Evolutionary conservation across 2,329 filamentous ascomycete genomes (phyloP).

Genomic region (Aspergillus tanneri): DNA sequence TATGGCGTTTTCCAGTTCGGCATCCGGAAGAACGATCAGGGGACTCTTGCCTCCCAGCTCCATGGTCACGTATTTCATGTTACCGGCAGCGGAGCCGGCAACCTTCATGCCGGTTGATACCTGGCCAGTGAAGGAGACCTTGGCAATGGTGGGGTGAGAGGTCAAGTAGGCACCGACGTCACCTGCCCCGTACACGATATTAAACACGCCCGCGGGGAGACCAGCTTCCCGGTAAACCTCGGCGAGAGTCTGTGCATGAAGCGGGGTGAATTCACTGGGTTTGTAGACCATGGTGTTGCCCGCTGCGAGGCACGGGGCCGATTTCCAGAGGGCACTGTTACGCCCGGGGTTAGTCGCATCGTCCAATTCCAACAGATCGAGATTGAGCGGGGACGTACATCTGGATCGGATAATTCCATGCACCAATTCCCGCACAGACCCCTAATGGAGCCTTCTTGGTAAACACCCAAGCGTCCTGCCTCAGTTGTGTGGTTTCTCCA

Average conservation of each 20-base stretch:
- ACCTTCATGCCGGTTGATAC: conserved; percentile 82
- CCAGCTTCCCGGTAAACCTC: conserved; percentile 76
- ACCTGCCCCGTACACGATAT: conserved; percentile 78
- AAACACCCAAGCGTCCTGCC: conserved; percentile 77
- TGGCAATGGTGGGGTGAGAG: conserved; percentile 69
- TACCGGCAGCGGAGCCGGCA: conserved; percentile 68
- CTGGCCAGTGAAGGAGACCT: conserved; percentile 88
- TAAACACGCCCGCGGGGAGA: conserved; percentile 79
- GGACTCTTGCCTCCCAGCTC: conserved; percentile 88
- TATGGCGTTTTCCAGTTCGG: conserved; percentile 74
- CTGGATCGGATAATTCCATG: conserved; percentile 91
- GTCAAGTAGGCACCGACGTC: conserved; percentile 75
- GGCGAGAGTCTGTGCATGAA: conserved; percentile 76
- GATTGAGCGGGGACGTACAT: conserved; percentile 49
- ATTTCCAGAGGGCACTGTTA: conserved; percentile 74
- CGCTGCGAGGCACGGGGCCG: conserved; percentile 77
- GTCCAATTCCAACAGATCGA: not conserved
- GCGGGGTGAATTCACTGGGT: conserved; percentile 79
- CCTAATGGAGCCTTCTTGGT: conserved; percentile 79
- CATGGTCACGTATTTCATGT: conserved; percentile 91
- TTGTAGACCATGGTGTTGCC: conserved; percentile 93
- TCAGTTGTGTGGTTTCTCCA: conserved; percentile 72
- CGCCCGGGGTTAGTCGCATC: conserved; percentile 7
- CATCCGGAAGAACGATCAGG: conserved; percentile 75
- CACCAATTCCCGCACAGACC: conserved; percentile 82